phyloP scores from a whole-genome alignment of 2,329 filamentous ascomycete genomes.

The Microascus cirrosus region DNA sequence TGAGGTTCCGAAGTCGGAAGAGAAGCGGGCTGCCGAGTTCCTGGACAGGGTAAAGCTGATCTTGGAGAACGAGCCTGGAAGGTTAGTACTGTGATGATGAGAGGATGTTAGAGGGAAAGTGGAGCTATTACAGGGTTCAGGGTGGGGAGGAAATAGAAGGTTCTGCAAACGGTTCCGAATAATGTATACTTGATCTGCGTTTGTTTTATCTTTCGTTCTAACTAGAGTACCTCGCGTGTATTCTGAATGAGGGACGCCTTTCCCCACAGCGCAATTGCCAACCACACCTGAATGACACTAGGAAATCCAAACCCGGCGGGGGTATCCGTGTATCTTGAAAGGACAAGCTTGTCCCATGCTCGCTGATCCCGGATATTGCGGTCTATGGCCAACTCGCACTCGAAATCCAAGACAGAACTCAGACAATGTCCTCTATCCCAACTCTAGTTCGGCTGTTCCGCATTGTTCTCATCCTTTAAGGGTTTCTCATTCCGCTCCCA shows the following conservation, averaged over 20 bases:
- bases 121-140: neutral
- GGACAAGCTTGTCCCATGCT: no score
- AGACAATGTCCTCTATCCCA: no score
- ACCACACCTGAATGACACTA: no score
- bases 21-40: conserved; percentile 71
- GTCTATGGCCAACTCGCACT: no score
- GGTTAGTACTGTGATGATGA: conserved; percentile 47
- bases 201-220: neutral
- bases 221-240: neutral
- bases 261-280: neutral
- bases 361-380: no score
- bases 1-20: conserved; percentile 67
- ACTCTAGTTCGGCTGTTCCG: neutral
- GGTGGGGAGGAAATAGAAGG: neutral
- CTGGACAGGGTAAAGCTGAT: conserved; percentile 77
- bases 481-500: conserved; percentile 1
- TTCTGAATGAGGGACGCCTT: neutral
- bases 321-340: no score
- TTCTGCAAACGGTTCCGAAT: neutral
- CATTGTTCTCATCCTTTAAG: neutral
- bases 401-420: no score
- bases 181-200: neutral
- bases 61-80: conserved; percentile 68
- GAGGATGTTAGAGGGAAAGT: neutral
- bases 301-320: no score